phyloP scores from a whole-genome alignment of 768 basidiomycete genomes.

The Grammothele lineata region DNA sequence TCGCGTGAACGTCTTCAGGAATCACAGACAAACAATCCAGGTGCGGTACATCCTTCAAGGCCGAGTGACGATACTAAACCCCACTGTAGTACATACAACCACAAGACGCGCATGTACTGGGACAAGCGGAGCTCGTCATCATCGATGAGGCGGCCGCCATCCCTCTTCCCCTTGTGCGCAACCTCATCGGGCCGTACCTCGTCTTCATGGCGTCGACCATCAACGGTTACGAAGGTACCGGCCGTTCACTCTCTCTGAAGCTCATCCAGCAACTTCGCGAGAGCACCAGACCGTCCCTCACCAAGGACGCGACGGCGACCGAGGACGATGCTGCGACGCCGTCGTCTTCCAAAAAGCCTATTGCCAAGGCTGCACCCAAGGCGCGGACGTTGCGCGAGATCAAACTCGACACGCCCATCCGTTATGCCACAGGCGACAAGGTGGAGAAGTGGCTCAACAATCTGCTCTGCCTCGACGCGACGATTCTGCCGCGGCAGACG shows the following conservation, averaged over 20 bases:
- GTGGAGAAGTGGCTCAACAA: slow-evolving; percentile 94
- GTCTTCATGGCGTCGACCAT: slow-evolving; percentile 99
- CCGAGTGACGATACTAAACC: not conserved
- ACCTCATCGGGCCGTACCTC: slow-evolving; percentile 92
- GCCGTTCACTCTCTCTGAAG: slow-evolving; percentile 96
- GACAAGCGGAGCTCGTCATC: slow-evolving; percentile 95
- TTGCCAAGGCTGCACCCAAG: slow-evolving; percentile 53
- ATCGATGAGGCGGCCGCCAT: slow-evolving; percentile 99
- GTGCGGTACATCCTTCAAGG: slow-evolving; percentile 35
- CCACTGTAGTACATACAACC: slow-evolving; percentile 87
- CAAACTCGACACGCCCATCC: slow-evolving; percentile 92
- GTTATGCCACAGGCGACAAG: slow-evolving; percentile 81
- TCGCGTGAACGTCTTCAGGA: slow-evolving; percentile 88
- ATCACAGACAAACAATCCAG: slow-evolving; percentile 95
- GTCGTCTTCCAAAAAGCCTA: slow-evolving; percentile 49
- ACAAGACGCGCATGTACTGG: slow-evolving; percentile 94
- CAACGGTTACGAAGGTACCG: slow-evolving; percentile 99
- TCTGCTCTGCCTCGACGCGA: slow-evolving; percentile 87
- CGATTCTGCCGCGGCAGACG: slow-evolving; percentile 47
- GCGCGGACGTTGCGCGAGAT: slow-evolving; percentile 85
- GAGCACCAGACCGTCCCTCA: slow-evolving; percentile 73
- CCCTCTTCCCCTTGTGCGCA: slow-evolving; percentile 90
- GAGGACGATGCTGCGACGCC: slow-evolving; percentile 40
- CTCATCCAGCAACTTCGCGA: slow-evolving; percentile 96
- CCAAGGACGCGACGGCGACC: slow-evolving; percentile 48